These are phyloP conservation scores for Wallacemonas sp. DNA, from an alignment of 208 protist species.

Conservation along the genomic window DNA sequence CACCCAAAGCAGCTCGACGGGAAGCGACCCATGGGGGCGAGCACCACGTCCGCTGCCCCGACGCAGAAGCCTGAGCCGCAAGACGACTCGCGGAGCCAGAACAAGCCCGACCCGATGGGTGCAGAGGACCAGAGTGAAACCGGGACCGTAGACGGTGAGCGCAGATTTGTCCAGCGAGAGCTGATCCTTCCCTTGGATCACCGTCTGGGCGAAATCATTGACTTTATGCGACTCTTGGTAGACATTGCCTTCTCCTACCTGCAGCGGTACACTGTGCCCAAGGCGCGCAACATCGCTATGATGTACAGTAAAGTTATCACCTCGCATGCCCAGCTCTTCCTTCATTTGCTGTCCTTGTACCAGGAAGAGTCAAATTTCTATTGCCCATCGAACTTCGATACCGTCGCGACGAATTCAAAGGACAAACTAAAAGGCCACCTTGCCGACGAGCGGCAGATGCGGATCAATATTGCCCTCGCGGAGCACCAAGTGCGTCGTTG, in stretches of 20 bases:
- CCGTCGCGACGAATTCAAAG: not conserved
- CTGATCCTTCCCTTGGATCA: slow-evolving; percentile 36
- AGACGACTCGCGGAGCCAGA: no score
- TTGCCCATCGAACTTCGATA: not conserved
- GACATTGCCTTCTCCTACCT: slow-evolving; percentile 37
- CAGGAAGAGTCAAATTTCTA: slow-evolving; percentile 4
- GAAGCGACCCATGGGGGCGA: not conserved
- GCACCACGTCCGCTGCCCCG: not conserved
- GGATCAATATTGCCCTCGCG: slow-evolving; percentile 4
- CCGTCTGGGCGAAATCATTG: slow-evolving; percentile 24
- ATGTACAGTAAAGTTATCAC: slow-evolving; percentile 20
- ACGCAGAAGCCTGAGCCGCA: not conserved
- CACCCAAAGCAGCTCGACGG: not conserved
- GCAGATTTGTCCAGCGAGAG: not conserved
- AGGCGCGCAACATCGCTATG: slow-evolving; percentile 17
- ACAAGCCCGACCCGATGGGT: no score
- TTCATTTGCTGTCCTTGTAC: slow-evolving; percentile 8
- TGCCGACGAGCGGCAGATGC: slow-evolving; percentile 10
- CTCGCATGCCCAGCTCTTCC: slow-evolving; percentile 17
- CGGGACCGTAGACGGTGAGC: slow-evolving; percentile 6
- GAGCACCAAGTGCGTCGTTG: slow-evolving; percentile 15
- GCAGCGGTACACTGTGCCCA: not conserved
- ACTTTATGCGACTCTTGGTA: slow-evolving; percentile 29
- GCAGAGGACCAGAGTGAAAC: slow-evolving; percentile 1
- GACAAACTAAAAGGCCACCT: slow-evolving; percentile 12